Conservation (phyloP, 106 monocot genomes). For the Dendrobium officinale region DNA sequence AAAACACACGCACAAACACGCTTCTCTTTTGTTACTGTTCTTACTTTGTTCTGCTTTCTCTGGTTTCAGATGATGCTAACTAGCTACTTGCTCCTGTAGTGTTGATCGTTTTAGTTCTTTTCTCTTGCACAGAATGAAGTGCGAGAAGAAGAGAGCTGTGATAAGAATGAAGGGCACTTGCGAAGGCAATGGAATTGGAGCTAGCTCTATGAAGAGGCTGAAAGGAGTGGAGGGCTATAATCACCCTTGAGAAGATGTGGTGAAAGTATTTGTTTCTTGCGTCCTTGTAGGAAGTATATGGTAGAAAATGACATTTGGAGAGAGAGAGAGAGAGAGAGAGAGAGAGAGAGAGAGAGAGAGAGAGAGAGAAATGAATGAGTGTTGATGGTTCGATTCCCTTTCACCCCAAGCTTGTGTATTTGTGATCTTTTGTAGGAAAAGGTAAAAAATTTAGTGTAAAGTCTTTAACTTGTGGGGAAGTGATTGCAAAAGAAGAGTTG, state of each 20-base stretch:
- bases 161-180: conserved; percentile 1
- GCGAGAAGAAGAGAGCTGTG: conserved; percentile 6
- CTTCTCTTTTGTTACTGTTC: not conserved
- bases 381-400: conserved; percentile 10
- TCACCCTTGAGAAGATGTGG: conserved; percentile 3
- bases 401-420: conserved; percentile 1
- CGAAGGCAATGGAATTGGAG: conserved; percentile 3
- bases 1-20: not conserved
- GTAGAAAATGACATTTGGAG: conserved; percentile 14
- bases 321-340: conserved; percentile 1
- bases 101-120: not conserved
- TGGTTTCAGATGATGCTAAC: not conserved
- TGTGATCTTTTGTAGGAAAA: conserved; percentile 14
- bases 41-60: not conserved
- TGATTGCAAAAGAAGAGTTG: conserved; percentile 4
- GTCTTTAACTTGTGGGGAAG: conserved; percentile 4
- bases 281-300: conserved; percentile 23
- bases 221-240: conserved; percentile 7
- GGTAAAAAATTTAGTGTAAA: not conserved
- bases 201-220: not conserved
- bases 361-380: not conserved
- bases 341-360: not conserved
- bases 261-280: conserved; percentile 23
- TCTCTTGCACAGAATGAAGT: not conserved
- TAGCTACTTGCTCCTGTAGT: not conserved